Evolutionary conservation across 768 basidiomycete genomes (phyloP).

Genomic region (Tubosaeta brunneosetosa): DNA sequence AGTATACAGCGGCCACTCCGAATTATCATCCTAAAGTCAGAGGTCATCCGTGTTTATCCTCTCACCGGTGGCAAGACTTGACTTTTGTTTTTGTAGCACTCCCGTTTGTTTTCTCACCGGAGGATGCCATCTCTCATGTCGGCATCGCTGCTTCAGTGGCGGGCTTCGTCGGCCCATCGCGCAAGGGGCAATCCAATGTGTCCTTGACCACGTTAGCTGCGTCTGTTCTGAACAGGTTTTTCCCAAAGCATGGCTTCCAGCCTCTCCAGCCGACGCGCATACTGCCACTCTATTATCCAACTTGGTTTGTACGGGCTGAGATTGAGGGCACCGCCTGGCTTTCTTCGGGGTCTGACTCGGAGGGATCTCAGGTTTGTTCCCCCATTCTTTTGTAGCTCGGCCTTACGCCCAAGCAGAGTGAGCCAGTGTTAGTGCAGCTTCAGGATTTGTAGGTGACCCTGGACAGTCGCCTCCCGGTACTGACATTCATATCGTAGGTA

Average conservation of each 20-base stretch:
- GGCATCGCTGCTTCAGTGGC: constrained; percentile 33
- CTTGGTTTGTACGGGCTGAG: constrained; percentile 58
- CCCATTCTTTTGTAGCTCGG: not conserved
- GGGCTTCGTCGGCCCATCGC: constrained; percentile 18
- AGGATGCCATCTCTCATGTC: constrained; percentile 40
- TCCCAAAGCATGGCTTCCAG: constrained; percentile 37
- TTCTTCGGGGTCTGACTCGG: constrained; percentile 19
- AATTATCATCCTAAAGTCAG: constrained; percentile 37
- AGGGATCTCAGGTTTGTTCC: constrained; percentile 22
- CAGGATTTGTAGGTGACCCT: constrained; percentile 43
- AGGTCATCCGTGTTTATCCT: constrained; percentile 24
- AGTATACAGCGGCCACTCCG: constrained; percentile 17
- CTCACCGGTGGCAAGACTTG: not conserved
- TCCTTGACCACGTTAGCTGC: constrained; percentile 20
- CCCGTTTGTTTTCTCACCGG: constrained; percentile 46
- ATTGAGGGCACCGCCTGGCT: constrained; percentile 36
- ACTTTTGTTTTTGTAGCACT: constrained; percentile 35
- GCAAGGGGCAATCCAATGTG: constrained; percentile 10
- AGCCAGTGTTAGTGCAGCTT: constrained; percentile 32
- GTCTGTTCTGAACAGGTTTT: constrained; percentile 33
- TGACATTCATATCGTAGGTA: constrained; percentile 24
- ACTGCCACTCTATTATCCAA: constrained; percentile 56
- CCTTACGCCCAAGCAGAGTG: constrained; percentile 24
- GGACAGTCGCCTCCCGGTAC: not conserved
- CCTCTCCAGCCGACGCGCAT: constrained; percentile 43